phyloP scores from a whole-genome alignment of 2,329 filamentous ascomycete genomes.

The Polytolypa hystricis region DNA sequence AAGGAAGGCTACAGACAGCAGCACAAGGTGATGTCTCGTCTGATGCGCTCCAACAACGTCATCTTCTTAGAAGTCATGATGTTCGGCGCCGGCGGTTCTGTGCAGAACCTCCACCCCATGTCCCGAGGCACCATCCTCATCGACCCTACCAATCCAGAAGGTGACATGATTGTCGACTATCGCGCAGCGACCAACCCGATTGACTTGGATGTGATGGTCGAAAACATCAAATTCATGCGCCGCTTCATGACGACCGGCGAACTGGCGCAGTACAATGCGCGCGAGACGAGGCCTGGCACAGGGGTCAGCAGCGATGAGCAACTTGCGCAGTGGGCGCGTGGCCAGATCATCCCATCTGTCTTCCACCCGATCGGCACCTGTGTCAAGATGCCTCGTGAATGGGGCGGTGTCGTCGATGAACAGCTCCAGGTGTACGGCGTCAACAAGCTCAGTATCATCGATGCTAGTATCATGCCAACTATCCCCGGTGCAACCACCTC shows the following conservation, averaged over 20 bases:
- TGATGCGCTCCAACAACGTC: conserved; percentile 3
- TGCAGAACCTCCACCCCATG: conserved; percentile 24
- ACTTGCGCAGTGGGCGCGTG: not conserved
- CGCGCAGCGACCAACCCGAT: conserved; percentile 29
- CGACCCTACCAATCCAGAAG: conserved; percentile 24
- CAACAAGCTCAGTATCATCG: conserved; percentile 18
- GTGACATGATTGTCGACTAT: conserved; percentile 29
- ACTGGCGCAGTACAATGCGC: conserved; percentile 1
- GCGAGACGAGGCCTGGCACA: not conserved
- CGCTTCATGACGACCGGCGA: conserved; percentile 26
- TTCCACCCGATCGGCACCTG: conserved; percentile 16
- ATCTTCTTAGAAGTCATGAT: conserved; percentile 3
- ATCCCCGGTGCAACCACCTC: conserved; percentile 8
- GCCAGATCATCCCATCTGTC: conserved; percentile 3
- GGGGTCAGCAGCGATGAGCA: conserved; percentile 1
- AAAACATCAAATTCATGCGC: conserved; percentile 26
- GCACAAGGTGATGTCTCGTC: not conserved
- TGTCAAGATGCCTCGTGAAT: conserved; percentile 15
- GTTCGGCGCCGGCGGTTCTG: not conserved
- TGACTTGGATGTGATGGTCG: conserved; percentile 25
- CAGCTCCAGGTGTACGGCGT: conserved; percentile 15
- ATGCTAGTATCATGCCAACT: conserved; percentile 20
- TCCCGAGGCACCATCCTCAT: conserved; percentile 32
- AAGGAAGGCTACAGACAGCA: conserved; percentile 3
- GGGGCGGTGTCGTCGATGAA: conserved; percentile 15